Percentiles rank a stretch among this genome's conserved stretches.
phyloP scores from a whole-genome alignment of 2,329 filamentous ascomycete genomes.

The Neofusicoccum umdonicola region DNA sequence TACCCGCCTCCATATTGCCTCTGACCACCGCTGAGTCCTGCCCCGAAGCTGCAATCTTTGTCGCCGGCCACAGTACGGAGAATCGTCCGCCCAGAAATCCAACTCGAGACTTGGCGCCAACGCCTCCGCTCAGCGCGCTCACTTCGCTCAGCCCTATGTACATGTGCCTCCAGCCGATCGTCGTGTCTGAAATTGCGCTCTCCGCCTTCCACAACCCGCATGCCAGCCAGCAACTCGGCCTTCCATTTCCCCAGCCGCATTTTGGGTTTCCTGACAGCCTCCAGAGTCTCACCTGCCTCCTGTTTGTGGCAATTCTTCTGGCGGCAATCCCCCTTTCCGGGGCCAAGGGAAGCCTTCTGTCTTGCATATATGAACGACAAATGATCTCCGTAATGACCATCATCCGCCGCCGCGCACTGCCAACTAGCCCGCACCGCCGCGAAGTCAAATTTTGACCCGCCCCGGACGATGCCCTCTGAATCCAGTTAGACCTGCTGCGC shows the following conservation, averaged over 20 bases:
- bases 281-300: background rate
- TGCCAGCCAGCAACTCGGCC: background rate
- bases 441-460: background rate
- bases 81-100: background rate
- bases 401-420: background rate
- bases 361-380: constrained; percentile 10
- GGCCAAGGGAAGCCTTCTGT: background rate
- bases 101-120: background rate
- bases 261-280: background rate
- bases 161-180: background rate
- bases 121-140: background rate
- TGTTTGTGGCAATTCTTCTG: background rate
- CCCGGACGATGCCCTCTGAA: background rate
- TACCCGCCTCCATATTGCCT: background rate
- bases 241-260: background rate
- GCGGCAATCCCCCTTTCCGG: background rate
- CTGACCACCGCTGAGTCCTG: background rate
- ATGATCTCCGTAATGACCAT: constrained; percentile 10
- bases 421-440: background rate
- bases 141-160: background rate
- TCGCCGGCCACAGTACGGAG: background rate
- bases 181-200: background rate
- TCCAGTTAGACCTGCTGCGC: background rate
- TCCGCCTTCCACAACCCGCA: background rate
- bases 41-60: background rate